Conservation (phyloP, 1,139 yeast species). For the Arxiozyma slooffiae region DNA sequence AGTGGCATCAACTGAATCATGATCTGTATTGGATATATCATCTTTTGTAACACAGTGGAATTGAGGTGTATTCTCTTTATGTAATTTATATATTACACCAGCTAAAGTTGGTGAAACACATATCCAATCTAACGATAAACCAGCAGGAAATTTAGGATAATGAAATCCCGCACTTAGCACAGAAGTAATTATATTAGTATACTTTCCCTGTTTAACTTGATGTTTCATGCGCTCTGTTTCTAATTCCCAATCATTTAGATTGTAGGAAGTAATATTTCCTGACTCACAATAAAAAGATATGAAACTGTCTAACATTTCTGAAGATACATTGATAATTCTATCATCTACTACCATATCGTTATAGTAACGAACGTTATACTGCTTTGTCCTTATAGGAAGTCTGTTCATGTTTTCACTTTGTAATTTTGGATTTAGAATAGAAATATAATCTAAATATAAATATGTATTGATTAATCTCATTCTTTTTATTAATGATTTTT, state of each 20-base stretch:
- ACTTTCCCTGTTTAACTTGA: constrained; percentile 19
- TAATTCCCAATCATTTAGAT: constrained; percentile 26
- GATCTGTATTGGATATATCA: constrained; percentile 11
- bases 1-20: constrained; percentile 25
- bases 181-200: constrained; percentile 24
- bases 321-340: constrained; percentile 18
- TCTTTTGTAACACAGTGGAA: constrained; percentile 16
- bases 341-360: constrained; percentile 17
- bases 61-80: constrained; percentile 13
- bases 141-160: constrained; percentile 19
- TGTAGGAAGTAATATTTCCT: constrained; percentile 23
- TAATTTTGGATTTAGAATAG: constrained; percentile 16
- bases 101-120: constrained; percentile 28
- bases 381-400: constrained; percentile 13
- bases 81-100: constrained; percentile 24
- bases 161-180: constrained; percentile 25
- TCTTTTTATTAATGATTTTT: constrained; percentile 22
- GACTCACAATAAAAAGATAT: constrained; percentile 22
- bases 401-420: constrained; percentile 1
- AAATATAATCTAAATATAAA: constrained; percentile 15
- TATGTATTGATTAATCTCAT: constrained; percentile 15
- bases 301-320: constrained; percentile 24
- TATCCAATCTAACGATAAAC: constrained; percentile 25
- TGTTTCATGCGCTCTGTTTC: constrained; percentile 21
- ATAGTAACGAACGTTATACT: constrained; percentile 14